These are phyloP conservation scores for Sungouiozyma intestinalis DNA, from an alignment of 805 yeast species.

Conservation along the genomic window DNA sequence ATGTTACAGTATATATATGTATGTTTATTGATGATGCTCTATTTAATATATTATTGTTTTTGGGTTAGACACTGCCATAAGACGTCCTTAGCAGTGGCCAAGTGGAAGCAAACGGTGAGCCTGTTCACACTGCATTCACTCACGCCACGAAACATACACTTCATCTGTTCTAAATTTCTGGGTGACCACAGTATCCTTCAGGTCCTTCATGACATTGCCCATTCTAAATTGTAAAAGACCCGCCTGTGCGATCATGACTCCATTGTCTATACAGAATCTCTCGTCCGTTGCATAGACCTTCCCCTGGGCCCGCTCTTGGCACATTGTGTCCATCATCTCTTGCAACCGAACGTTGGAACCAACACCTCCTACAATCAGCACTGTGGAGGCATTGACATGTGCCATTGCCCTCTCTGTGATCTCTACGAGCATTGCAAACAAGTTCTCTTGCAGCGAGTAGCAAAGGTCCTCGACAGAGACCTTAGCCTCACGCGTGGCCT, in stretches of 20 bases:
- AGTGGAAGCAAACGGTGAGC: too few species aligned
- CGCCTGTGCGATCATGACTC: slow-evolving; percentile 98
- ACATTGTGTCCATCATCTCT: slow-evolving; percentile 96
- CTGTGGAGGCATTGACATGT: slow-evolving; percentile 82
- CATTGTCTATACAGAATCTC: slow-evolving; percentile 93
- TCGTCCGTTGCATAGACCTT: slow-evolving; percentile 92
- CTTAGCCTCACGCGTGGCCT: slow-evolving; percentile 33
- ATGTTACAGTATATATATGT: too few species aligned
- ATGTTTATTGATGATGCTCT: neutral
- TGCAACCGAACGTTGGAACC: slow-evolving; percentile 89
- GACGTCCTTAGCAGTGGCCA: too few species aligned
- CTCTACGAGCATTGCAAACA: slow-evolving; percentile 94
- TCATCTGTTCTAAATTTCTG: slow-evolving; percentile 94
- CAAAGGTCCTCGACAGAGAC: slow-evolving; percentile 83
- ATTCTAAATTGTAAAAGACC: slow-evolving; percentile 78
- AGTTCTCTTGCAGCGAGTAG: slow-evolving; percentile 82
- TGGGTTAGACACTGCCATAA: too few species aligned
- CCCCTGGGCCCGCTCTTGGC: slow-evolving; percentile 70
- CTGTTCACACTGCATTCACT: too few species aligned
- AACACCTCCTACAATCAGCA: slow-evolving; percentile 95
- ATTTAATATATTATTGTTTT: neutral
- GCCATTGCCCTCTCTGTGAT: slow-evolving; percentile 98
- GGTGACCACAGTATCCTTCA: slow-evolving; percentile 73
- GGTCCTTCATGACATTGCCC: slow-evolving; percentile 49
- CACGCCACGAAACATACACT: slow-evolving; percentile 85